Evolutionary conservation across 257 asterid genomes (phyloP).

Genomic region (Avicennia marina): DNA sequence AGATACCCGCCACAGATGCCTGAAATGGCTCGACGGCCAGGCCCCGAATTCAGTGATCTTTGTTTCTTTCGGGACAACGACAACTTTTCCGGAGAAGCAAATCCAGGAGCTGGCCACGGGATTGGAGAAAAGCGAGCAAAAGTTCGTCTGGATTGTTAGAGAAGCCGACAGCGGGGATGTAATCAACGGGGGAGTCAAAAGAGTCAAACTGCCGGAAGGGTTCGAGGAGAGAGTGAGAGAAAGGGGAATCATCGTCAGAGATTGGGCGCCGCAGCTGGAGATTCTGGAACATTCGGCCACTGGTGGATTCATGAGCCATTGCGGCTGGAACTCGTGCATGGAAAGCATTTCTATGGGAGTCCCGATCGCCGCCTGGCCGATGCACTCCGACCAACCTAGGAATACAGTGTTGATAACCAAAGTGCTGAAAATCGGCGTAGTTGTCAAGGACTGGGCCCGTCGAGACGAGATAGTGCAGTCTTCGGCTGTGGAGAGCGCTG

Average conservation of each 20-base stretch:
- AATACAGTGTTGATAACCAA: conserved; percentile 27
- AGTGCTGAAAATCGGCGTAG: conserved; percentile 29
- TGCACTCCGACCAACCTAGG: conserved; percentile 50
- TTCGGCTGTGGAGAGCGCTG: conserved; percentile 14
- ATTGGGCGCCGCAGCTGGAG: conserved; percentile 42
- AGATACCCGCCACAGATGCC: conserved; percentile 34
- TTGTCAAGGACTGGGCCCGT: conserved; percentile 21
- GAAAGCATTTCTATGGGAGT: conserved; percentile 43
- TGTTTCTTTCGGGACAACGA: conserved; percentile 49
- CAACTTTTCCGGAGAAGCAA: conserved; percentile 33
- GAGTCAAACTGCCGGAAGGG: conserved; percentile 22
- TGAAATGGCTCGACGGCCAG: conserved; percentile 45
- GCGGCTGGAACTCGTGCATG: conserved; percentile 48
- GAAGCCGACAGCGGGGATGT: conserved; percentile 37
- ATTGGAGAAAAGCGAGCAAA: conserved; percentile 28
- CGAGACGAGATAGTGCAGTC: conserved; percentile 20
- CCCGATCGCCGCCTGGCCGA: conserved; percentile 43
- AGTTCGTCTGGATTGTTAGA: conserved; percentile 46
- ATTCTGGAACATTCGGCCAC: conserved; percentile 30
- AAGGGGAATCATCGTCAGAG: conserved; percentile 39
- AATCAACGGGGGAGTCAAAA: too few relatives aligned
- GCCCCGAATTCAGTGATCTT: conserved; percentile 33
- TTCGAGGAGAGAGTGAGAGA: conserved; percentile 38
- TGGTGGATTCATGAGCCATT: conserved; percentile 42
- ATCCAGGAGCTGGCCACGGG: conserved; percentile 43